These are phyloP conservation scores for Botrytis tulipae DNA, from an alignment of 2,329 filamentous ascomycete species.

Conservation along the genomic window DNA sequence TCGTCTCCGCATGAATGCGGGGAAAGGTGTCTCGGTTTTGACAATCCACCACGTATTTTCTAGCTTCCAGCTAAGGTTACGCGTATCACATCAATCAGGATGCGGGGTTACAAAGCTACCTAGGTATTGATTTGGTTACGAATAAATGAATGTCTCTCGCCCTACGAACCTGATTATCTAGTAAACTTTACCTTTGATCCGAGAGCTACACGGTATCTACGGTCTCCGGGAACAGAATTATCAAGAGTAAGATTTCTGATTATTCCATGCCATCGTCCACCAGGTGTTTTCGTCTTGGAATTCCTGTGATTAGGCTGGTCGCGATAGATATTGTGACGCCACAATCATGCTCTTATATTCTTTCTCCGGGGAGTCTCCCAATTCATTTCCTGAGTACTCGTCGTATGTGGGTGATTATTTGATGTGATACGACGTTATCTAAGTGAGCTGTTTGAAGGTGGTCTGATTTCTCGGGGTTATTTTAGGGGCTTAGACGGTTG, in stretches of 20 bases:
- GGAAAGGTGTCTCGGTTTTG: not conserved
- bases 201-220: not conserved
- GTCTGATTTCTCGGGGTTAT: constrained; percentile 1
- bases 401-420: not conserved
- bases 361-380: not conserved
- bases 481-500: not conserved
- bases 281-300: no score
- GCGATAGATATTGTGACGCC: not conserved
- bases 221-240: not conserved
- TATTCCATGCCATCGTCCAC: not conserved
- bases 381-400: not conserved
- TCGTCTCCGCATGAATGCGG: constrained; percentile 2
- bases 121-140: not conserved
- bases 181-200: not conserved
- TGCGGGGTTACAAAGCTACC: not conserved
- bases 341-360: not conserved
- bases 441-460: not conserved
- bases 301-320: not conserved
- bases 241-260: no score
- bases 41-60: not conserved
- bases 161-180: not conserved
- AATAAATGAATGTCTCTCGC: not conserved
- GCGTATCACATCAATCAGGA: not conserved
- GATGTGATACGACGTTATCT: not conserved
- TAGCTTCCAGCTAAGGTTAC: not conserved